Base-by-base conservation (phyloP, 1,284 basidiomycete genomes). In the Rhizoctonia solani region DNA sequence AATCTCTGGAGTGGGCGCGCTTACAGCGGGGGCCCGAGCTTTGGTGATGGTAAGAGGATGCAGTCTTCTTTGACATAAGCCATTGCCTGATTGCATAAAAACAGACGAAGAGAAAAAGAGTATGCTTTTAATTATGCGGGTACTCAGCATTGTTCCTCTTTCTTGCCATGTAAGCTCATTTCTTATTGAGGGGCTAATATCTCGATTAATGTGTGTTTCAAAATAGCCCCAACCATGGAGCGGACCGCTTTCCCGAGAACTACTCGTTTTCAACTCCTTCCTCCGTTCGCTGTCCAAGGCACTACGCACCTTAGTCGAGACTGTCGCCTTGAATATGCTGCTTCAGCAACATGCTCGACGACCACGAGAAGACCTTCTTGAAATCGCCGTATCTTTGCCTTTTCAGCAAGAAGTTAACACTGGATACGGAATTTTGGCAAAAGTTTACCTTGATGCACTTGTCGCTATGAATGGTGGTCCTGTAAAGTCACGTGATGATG, bases 181-280 rank as follows among this genome's bases (percentile, higher is more conserved):
- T 46, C 34, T 27, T 37, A 39, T 47, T 59, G 68, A 63, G 69
- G 42, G n/a, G 44, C 16, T 21, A 69, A 63, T 67, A 41, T 34
- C 6, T 16, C 27, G 52, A 37, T 6, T 25, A 3, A 49, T 50
- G 68, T 66, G 49, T 68, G 69, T 14, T 9, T 56, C 68, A 68
- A 71, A 6, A 9, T 19, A 93, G 91, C 71, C 87, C 25, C 87
- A 89, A 76, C 86, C 90, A 73, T 98, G 95, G 95, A 90, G 89
- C 30, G 96, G 96, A 27, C 96, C 96, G 49, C 80, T 99, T 65
- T 98, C 95, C 72, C 88, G 96, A 65, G 97, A 99, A 78, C 81
- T 99, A 70, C 82, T 99, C 55, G 95, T 97, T 59, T 99, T 99
- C 86, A 99, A 98, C 81, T 95, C 94, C 52, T 99, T 99, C 76